Evolutionary conservation across 352 stramenopile genomes (phyloP), one percentile per base, ranked within the genome.

Genomic region (Phytophthora uliginosa): DNA sequence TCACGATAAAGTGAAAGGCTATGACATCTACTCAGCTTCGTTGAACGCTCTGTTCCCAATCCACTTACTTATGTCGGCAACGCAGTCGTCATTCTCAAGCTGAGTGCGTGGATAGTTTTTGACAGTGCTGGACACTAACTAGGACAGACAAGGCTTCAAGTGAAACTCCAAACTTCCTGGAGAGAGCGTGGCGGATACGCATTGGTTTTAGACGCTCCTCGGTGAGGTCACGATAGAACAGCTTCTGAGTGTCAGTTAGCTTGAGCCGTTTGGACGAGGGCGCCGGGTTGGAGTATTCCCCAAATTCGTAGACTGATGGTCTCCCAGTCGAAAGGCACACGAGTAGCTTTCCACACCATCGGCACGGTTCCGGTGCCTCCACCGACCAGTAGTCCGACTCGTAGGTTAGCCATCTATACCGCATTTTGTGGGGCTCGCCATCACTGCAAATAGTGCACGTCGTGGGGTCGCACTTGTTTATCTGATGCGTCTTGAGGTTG

Each of bases 1-100:
- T 45, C 54, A 66, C 3, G 10, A 48, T 33, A 66, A 66, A 3
- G 48, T 66, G 12, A 71, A 66, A 1, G 55, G 18, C 36, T 71
- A 17, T 4, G 47, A 9, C n/a, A 50, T 54, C 9, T 9, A 0
- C 13, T 48, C 36, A 2, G 7, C 24, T 10, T 56, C 47, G 20
- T 2, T 51, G 48, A 40, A 71, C 1, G 56, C 56, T 5, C 18
- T 47, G 8, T 2, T 59, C 4, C 55, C 55, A 60, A 1, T n/a
- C 18, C 40, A 48, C 40, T 48, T 48, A 20, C 33, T 58, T 4
- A 72, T 38, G 1, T 60, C 58, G 3, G 57, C 12, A 6, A 72
- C 34, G 7, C 57, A 24, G 13, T 72, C 65, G 13, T 72, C 24
- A 17, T 66, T 66, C 2, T 61, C 13, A 0, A 67, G 20, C 5